phyloP scores from a whole-genome alignment of 169 alveolate species.

The Eimeria praecox region DNA sequence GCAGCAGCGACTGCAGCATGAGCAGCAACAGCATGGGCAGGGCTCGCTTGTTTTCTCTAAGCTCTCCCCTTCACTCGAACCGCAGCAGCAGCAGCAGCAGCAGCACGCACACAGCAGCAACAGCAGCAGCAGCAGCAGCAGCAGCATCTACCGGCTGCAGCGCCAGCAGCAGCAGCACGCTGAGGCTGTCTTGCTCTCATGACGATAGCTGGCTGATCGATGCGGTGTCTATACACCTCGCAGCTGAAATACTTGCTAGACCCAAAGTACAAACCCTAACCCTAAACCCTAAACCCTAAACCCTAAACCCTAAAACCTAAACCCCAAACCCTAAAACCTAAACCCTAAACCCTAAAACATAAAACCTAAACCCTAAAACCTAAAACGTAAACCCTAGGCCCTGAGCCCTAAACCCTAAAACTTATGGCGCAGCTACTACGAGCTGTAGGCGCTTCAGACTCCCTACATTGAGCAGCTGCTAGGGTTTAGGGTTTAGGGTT shows the following conservation, averaged over 20 bases:
- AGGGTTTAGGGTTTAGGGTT: too few relatives aligned
- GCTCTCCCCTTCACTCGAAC: not conserved
- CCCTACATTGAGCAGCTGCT: too few relatives aligned
- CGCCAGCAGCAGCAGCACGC: constrained; percentile 21
- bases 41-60: not conserved
- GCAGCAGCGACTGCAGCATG: constrained; percentile 3
- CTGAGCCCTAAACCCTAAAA: too few relatives aligned
- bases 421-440: too few relatives aligned
- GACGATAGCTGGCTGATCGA: constrained; percentile 11
- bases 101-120: constrained; percentile 14
- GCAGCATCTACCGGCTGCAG: not conserved
- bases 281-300: constrained; percentile 12
- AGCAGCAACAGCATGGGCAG: constrained; percentile 20
- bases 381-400: too few relatives aligned
- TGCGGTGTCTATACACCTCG: constrained; percentile 52
- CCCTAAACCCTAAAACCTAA: constrained; percentile 47
- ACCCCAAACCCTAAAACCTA: not conserved
- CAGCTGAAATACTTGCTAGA: constrained; percentile 6
- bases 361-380: too few relatives aligned
- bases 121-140: constrained; percentile 18
- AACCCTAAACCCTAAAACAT: not conserved
- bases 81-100: not conserved
- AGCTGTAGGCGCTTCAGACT: too few relatives aligned
- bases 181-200: not conserved
- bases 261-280: not conserved